phyloP scores from a whole-genome alignment of 1,284 basidiomycete species.

The Pterulicium gracile region DNA sequence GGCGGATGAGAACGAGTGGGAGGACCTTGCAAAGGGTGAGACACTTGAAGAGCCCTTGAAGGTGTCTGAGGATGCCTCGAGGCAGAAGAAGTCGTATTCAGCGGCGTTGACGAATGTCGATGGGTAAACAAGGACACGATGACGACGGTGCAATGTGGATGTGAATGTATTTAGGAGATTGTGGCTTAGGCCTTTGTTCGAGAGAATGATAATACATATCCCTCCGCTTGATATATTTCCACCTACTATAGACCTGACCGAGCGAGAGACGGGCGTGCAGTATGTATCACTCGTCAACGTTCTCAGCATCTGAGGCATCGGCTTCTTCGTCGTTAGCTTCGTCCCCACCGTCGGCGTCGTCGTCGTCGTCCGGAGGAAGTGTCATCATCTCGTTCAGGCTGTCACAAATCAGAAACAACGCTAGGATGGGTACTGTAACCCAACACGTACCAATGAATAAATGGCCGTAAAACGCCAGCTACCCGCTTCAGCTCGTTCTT shows the following conservation, averaged over 20 bases:
- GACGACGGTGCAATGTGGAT: background rate
- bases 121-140: no score
- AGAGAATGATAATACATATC: background rate
- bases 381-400: constrained; percentile 65
- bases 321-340: background rate
- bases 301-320: background rate
- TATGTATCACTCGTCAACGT: background rate
- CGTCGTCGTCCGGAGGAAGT: constrained; percentile 25
- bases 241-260: no score
- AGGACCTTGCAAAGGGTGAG: background rate
- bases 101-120: background rate
- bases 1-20: background rate
- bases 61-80: no score
- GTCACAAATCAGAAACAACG: background rate
- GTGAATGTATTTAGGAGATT: no score
- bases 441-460: constrained; percentile 79
- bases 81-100: background rate
- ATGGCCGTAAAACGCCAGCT: constrained; percentile 51
- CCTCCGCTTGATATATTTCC: background rate
- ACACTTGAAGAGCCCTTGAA: background rate
- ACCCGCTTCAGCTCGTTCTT: constrained; percentile 48
- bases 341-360: background rate
- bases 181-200: no score
- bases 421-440: no score
- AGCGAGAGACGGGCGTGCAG: no score